Evolutionary conservation across 2,329 filamentous ascomycete species (phyloP).

Genomic region (Venturia asperata): DNA sequence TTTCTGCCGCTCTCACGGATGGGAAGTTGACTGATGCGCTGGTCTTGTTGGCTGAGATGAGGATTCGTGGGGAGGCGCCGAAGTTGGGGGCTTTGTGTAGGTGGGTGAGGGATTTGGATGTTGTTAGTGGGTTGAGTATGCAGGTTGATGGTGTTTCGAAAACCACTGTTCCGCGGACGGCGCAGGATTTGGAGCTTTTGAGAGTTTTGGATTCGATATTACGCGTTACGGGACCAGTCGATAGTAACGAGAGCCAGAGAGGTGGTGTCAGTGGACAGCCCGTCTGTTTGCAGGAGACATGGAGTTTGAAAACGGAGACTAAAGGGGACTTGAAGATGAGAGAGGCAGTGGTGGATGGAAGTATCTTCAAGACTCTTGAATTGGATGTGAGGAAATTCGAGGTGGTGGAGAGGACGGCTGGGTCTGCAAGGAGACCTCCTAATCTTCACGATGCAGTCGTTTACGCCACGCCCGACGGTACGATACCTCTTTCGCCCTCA

Average conservation of each 20-base stretch:
- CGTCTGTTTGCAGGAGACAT: conserved; percentile 53
- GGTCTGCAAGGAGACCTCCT: conserved; percentile 55
- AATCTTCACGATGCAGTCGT: conserved; percentile 61
- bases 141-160: conserved; percentile 40
- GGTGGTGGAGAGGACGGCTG: conserved; percentile 56
- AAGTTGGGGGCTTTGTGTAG: conserved; percentile 63
- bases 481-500: conserved; percentile 43
- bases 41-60: conserved; percentile 62
- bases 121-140: conserved; percentile 58
- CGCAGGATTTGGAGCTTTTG: conserved; percentile 50
- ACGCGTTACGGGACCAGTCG: conserved; percentile 55
- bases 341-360: conserved; percentile 52
- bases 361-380: conserved; percentile 42
- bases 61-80: conserved; percentile 56
- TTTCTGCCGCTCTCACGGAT: conserved; percentile 59
- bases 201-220: conserved; percentile 57
- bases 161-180: conserved; percentile 33
- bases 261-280: conserved; percentile 34
- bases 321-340: conserved; percentile 43
- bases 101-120: conserved; percentile 65
- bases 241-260: conserved; percentile 38
- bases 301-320: conserved; percentile 48
- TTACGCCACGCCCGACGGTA: conserved; percentile 53
- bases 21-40: conserved; percentile 58
- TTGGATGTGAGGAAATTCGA: conserved; percentile 41